These are phyloP conservation scores for Corchorus capsularis DNA, from an alignment of 345 rosid species.

Conservation along the genomic window DNA sequence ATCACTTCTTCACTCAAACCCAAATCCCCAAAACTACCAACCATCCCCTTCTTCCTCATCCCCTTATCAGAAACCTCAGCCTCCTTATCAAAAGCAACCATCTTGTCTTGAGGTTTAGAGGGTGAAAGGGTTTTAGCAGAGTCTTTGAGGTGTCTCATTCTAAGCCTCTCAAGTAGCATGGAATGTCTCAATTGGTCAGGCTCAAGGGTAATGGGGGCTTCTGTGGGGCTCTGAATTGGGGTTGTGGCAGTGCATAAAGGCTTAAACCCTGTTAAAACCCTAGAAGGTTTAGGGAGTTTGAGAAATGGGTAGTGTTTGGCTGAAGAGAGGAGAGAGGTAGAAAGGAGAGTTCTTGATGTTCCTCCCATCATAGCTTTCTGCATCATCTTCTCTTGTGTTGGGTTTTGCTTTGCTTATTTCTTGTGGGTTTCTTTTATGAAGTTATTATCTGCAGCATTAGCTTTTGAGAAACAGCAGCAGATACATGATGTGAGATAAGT, in stretches of 20 bases:
- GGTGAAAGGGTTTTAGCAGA: constrained; percentile 40
- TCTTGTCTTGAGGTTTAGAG: constrained; percentile 30
- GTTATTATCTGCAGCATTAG: background rate
- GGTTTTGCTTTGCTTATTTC: background rate
- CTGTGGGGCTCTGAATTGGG: background rate
- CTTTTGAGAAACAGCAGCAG: background rate
- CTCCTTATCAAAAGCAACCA: constrained; percentile 27
- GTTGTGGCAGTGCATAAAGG: constrained; percentile 51
- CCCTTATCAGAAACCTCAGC: constrained; percentile 26
- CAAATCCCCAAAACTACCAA: constrained; percentile 70
- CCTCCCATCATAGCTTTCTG: constrained; percentile 56
- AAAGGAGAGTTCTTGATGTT: constrained; percentile 50
- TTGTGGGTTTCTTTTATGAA: background rate
- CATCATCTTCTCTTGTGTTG: constrained; percentile 14
- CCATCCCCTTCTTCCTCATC: constrained; percentile 49
- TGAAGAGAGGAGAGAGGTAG: constrained; percentile 48
- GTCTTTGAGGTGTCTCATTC: constrained; percentile 69
- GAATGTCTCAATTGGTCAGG: constrained; percentile 63
- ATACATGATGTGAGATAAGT: background rate
- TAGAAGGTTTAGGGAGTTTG: constrained; percentile 44
- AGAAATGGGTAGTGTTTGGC: constrained; percentile 38
- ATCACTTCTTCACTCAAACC: constrained; percentile 80
- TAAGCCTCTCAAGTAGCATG: constrained; percentile 77
- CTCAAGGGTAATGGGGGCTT: constrained; percentile 30
- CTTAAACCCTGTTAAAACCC: constrained; percentile 51